Conservation (phyloP, 2,329 filamentous ascomycete genomes). For the Ascochyta viciae-villosae region DNA sequence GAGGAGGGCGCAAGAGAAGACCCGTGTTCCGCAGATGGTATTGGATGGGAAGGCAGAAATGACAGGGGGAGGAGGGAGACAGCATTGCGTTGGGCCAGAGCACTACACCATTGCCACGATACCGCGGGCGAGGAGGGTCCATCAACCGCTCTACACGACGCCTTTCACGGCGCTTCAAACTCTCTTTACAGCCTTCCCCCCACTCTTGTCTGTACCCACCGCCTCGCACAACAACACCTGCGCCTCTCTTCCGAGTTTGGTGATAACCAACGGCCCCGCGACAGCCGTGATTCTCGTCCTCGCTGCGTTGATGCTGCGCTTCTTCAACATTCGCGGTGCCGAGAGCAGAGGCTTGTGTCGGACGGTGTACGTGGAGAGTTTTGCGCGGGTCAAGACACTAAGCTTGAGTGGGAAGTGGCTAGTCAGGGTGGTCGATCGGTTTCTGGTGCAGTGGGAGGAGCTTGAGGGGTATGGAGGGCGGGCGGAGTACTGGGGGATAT, state of each 20-base stretch:
- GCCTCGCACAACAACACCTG: constrained; percentile 24
- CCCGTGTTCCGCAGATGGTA: constrained; percentile 3
- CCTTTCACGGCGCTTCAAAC: constrained; percentile 73
- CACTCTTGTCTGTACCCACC: constrained; percentile 53
- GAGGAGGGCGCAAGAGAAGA: not conserved
- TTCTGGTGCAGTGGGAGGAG: constrained; percentile 81
- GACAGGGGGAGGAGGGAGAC: constrained; percentile 8
- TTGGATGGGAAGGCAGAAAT: not conserved
- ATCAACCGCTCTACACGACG: constrained; percentile 79
- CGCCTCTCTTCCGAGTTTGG: constrained; percentile 53
- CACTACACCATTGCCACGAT: constrained; percentile 72
- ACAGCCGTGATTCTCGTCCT: constrained; percentile 80
- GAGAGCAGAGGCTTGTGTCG: constrained; percentile 64
- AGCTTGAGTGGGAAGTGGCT: constrained; percentile 86
- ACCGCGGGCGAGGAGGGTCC: constrained; percentile 78
- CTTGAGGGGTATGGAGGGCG: constrained; percentile 57
- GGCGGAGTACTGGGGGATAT: constrained; percentile 54
- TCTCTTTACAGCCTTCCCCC: constrained; percentile 66
- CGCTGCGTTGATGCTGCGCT: constrained; percentile 63
- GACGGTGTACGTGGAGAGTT: constrained; percentile 89
- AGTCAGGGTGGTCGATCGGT: constrained; percentile 73
- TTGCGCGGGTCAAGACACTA: constrained; percentile 81
- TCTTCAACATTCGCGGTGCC: constrained; percentile 53
- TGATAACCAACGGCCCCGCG: constrained; percentile 87
- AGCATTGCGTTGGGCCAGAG: constrained; percentile 28